phyloP scores from a whole-genome alignment of 1,139 yeast species.

The Meyerozyma smithsonii region DNA sequence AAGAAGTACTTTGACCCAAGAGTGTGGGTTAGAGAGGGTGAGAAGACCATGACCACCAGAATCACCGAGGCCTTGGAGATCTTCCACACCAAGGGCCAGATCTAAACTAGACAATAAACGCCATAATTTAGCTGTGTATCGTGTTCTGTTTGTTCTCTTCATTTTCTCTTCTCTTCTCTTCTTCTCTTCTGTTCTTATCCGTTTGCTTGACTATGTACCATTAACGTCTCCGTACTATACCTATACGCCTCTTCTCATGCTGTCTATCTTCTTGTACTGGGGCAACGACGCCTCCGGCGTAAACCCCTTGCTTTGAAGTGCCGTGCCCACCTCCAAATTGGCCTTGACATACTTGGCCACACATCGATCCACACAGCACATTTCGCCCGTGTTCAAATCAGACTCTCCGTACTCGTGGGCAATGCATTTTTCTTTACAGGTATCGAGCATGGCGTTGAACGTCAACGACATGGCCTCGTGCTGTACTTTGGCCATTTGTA shows the following conservation, averaged over 20 bases:
- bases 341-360: conserved; percentile 68
- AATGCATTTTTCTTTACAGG: conserved; percentile 69
- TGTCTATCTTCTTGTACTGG: conserved; percentile 29
- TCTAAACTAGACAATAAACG: conserved; percentile 27
- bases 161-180: too few relatives aligned
- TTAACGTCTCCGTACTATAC: too few relatives aligned
- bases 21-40: conserved; percentile 99
- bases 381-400: conserved; percentile 76
- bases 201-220: too few relatives aligned
- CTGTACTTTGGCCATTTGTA: conserved; percentile 71
- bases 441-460: conserved; percentile 52
- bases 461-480: conserved; percentile 67
- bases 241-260: conserved; percentile 4
- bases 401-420: conserved; percentile 72
- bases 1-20: conserved; percentile 99
- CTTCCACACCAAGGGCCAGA: conserved; percentile 75
- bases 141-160: too few relatives aligned
- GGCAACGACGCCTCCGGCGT: conserved; percentile 35
- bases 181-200: too few relatives aligned
- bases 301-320: conserved; percentile 27
- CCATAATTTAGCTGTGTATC: too few relatives aligned
- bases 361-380: conserved; percentile 72
- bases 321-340: conserved; percentile 55
- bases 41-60: conserved; percentile 93
- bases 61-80: conserved; percentile 75